Evolutionary conservation across 306 rosid genomes (phyloP).

Genomic region (Lathyrus sativus): DNA sequence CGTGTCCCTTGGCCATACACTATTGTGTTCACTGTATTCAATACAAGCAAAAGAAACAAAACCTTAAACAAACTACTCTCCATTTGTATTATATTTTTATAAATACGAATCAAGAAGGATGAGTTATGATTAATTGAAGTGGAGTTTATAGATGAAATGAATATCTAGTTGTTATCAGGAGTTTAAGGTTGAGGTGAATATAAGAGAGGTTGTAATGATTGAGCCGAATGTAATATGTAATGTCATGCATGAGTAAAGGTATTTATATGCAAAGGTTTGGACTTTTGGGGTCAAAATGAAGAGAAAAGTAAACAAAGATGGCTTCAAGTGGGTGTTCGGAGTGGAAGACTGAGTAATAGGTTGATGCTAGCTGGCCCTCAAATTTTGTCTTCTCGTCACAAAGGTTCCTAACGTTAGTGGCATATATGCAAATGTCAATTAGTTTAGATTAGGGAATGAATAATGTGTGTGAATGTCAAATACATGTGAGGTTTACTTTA

Average conservation of each 20-base stretch:
- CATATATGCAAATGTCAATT: too few species aligned
- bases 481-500: not conserved
- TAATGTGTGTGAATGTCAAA: not conserved
- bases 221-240: not conserved
- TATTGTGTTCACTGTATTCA: not conserved
- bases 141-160: too few species aligned
- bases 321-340: conserved; percentile 1
- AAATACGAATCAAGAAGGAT: too few species aligned
- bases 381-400: too few species aligned
- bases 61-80: not conserved
- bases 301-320: not conserved
- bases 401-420: too few species aligned
- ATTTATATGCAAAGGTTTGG: not conserved
- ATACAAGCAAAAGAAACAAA: conserved; percentile 20
- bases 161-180: too few species aligned
- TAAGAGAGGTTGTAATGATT: not conserved
- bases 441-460: too few species aligned
- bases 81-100: too few species aligned
- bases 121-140: too few species aligned
- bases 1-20: conserved; percentile 45
- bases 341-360: too few species aligned
- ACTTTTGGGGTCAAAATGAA: not conserved
- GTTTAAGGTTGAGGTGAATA: not conserved
- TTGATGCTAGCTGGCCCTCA: too few species aligned
- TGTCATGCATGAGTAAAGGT: not conserved